Evolutionary conservation across 352 stramenopile species (phyloP).

Genomic region (Globisporangium parvum): DNA sequence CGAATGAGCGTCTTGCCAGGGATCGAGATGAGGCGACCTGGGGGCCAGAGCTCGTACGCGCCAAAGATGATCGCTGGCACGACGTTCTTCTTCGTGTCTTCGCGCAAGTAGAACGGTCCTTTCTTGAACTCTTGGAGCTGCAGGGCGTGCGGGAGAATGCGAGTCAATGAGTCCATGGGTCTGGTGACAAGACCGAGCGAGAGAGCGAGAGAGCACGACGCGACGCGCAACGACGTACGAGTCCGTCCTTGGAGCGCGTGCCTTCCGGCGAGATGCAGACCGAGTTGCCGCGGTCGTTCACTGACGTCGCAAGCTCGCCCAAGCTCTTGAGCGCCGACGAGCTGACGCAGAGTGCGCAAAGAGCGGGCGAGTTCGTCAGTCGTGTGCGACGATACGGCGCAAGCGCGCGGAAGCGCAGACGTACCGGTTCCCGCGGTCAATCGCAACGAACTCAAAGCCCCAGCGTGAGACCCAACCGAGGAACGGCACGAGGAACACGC

Average conservation of each 20-base stretch:
- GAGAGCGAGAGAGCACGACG: neutral
- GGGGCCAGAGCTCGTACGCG: conserved; percentile 78
- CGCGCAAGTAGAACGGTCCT: conserved; percentile 77
- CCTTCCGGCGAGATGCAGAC: conserved; percentile 81
- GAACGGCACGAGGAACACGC: conserved; percentile 73
- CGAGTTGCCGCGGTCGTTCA: conserved; percentile 68
- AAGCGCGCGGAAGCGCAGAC: neutral
- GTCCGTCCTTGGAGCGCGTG: conserved; percentile 74
- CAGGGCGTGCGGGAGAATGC: conserved; percentile 1
- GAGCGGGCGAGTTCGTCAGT: neutral
- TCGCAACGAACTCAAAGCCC: conserved; percentile 75
- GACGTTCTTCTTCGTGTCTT: conserved; percentile 81
- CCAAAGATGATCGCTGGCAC: conserved; percentile 71
- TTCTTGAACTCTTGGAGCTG: conserved; percentile 87
- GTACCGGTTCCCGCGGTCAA: conserved; percentile 69
- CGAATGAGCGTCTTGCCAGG: conserved; percentile 69
- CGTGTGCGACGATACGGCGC: too few relatives aligned
- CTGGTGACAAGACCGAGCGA: too few relatives aligned
- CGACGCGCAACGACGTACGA: conserved; percentile 23
- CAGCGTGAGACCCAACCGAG: conserved; percentile 69
- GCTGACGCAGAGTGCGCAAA: conserved; percentile 11
- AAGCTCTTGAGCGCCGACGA: conserved; percentile 61
- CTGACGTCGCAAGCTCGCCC: conserved; percentile 54
- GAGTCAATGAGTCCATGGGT: conserved; percentile 1
- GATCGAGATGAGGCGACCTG: conserved; percentile 63